These are phyloP conservation scores for Aspergillus sp. DNA, from an alignment of 2,329 filamentous ascomycete species.

Conservation along the genomic window DNA sequence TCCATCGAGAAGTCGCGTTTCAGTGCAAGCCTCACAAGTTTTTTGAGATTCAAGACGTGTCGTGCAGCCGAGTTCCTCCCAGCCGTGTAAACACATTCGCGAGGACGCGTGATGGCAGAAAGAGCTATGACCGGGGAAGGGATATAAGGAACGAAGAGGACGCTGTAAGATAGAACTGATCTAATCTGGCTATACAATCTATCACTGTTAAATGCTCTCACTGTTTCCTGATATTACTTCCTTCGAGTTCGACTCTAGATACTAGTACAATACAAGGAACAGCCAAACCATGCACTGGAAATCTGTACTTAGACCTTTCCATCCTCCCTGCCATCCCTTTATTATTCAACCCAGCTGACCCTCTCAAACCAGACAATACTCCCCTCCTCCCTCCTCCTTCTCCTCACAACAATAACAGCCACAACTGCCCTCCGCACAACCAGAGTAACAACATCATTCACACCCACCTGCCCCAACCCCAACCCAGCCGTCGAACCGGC, in stretches of 20 bases:
- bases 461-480: slow-evolving; percentile 31
- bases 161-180: not conserved
- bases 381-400: slow-evolving; percentile 26
- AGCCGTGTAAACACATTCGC: slow-evolving; percentile 8
- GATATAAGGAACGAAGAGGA: not conserved
- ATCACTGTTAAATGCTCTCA: not conserved
- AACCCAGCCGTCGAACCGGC: not conserved
- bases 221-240: not conserved
- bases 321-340: slow-evolving; percentile 44
- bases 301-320: slow-evolving; percentile 7
- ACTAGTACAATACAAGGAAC: not conserved
- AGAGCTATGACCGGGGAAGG: not conserved
- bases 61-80: slow-evolving; percentile 3
- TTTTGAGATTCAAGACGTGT: not conserved
- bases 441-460: slow-evolving; percentile 38
- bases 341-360: slow-evolving; percentile 43
- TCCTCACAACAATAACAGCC: slow-evolving; percentile 23
- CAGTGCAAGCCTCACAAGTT: not conserved
- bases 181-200: not conserved
- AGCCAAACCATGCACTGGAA: slow-evolving; percentile 16
- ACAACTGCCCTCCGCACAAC: slow-evolving; percentile 31
- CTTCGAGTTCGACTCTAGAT: not conserved
- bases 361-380: slow-evolving; percentile 31
- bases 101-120: not conserved
- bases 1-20: not conserved